These are phyloP conservation scores for Diaporthe sp. DNA, from an alignment of 2,329 filamentous ascomycete genomes.

Conservation along the genomic window DNA sequence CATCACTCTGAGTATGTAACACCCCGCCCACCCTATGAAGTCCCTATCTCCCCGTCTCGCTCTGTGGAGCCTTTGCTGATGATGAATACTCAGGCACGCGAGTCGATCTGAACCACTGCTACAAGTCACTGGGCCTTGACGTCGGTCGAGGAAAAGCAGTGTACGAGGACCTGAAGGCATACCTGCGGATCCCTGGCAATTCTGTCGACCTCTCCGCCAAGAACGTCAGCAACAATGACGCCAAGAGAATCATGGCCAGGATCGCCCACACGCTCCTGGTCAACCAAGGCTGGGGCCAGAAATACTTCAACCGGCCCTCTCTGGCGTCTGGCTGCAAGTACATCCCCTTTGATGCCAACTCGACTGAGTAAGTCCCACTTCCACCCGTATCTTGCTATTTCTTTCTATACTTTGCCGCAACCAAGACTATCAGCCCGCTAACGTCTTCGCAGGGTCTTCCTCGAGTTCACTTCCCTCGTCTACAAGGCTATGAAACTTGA, in stretches of 20 bases:
- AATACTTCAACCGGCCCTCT: constrained; percentile 17
- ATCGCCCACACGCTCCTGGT: constrained; percentile 28
- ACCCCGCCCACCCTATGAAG: not conserved
- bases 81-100: not conserved
- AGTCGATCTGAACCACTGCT: not conserved
- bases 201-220: constrained; percentile 19
- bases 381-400: not conserved
- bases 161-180: not conserved
- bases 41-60: not conserved
- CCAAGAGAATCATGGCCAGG: constrained; percentile 18
- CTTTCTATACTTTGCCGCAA: not conserved
- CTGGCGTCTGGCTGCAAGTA: not conserved
- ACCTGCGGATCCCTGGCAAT: constrained; percentile 30
- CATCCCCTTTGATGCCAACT: not conserved
- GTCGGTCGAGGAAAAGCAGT: not conserved
- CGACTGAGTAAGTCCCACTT: constrained; percentile 24
- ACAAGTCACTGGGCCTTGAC: constrained; percentile 29
- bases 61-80: not conserved
- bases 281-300: constrained; percentile 12
- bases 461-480: constrained; percentile 27
- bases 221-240: not conserved
- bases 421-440: not conserved
- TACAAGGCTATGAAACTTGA: constrained; percentile 33
- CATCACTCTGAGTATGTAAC: constrained; percentile 25
- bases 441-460: constrained; percentile 23